Conservation (phyloP, 768 basidiomycete genomes). For the Psilocybe cubensis region DNA sequence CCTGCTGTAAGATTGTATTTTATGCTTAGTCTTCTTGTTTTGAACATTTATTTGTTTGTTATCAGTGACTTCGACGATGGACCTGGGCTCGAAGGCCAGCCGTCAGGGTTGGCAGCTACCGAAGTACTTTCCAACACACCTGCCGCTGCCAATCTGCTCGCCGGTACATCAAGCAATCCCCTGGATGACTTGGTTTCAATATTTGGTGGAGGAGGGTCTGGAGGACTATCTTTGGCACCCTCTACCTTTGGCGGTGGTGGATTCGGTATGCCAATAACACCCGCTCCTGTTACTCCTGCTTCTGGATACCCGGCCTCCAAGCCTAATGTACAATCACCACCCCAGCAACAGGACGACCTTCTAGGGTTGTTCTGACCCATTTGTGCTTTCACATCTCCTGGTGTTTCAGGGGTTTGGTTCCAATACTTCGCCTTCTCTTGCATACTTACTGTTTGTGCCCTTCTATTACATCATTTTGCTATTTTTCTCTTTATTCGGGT, state of each 20-base stretch:
- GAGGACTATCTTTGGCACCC: conserved; percentile 18
- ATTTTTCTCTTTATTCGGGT: no score
- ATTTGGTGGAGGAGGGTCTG: conserved; percentile 62
- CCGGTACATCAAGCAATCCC: conserved; percentile 85
- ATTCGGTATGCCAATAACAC: conserved; percentile 17
- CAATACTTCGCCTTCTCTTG: no score
- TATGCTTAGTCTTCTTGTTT: neutral
- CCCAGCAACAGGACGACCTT: conserved; percentile 51
- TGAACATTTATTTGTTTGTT: neutral
- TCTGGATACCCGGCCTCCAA: conserved; percentile 17
- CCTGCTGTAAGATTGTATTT: conserved; percentile 55
- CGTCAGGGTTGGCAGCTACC: conserved; percentile 80
- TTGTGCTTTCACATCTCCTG: neutral
- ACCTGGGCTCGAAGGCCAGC: conserved; percentile 59
- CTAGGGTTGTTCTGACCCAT: conserved; percentile 51
- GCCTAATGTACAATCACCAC: conserved; percentile 29
- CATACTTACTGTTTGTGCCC: no score
- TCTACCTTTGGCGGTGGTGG: conserved; percentile 16
- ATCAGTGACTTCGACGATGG: conserved; percentile 82
- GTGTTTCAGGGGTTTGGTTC: neutral
- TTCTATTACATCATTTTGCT: no score
- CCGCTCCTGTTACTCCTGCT: conserved; percentile 35
- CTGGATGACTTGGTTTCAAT: conserved; percentile 94
- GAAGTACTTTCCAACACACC: conserved; percentile 72
- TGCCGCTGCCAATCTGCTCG: conserved; percentile 73